Conservation (phyloP, 306 rosid genomes). For the Pyrus bretschneideri region DNA sequence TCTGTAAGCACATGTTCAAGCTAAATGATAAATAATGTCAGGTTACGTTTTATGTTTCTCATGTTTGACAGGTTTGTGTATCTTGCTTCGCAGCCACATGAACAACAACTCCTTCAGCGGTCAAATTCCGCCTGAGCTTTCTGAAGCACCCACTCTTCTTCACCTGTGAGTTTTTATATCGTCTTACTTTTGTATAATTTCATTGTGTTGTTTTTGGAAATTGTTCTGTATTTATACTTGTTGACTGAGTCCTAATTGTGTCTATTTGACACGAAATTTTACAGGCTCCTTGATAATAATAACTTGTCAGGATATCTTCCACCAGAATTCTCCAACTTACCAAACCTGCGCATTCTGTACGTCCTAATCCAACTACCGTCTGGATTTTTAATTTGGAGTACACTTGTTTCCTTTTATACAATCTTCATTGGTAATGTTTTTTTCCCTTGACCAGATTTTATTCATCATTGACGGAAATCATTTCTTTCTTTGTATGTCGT, state of each 20-base stretch:
- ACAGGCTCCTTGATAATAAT: slow-evolving; percentile 49
- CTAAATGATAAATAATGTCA: neutral
- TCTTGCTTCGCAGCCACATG: slow-evolving; percentile 36
- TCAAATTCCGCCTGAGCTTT: slow-evolving; percentile 38
- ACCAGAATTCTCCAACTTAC: slow-evolving; percentile 25
- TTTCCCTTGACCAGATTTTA: neutral
- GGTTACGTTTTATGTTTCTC: neutral
- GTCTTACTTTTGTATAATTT: neutral
- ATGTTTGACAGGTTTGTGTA: neutral
- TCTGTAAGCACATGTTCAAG: slow-evolving; percentile 26
- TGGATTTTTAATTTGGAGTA: neutral
- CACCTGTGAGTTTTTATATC: slow-evolving; percentile 37
- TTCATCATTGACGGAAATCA: neutral
- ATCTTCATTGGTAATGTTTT: neutral
- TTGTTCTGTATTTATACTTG: neutral
- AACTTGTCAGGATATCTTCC: slow-evolving; percentile 42
- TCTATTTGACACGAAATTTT: neutral
- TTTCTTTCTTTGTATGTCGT: neutral
- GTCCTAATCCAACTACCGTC: slow-evolving; percentile 2
- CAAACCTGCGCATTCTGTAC: slow-evolving; percentile 25
- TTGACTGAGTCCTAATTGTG: neutral
- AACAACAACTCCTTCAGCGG: slow-evolving; percentile 48
- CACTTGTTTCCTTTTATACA: neutral
- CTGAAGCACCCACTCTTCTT: slow-evolving; percentile 13
- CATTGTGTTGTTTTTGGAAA: neutral